Evolutionary conservation across 75 land plant species (phyloP), one percentile per base, ranked within the genome.

Genomic region (Larix kaempferi): DNA sequence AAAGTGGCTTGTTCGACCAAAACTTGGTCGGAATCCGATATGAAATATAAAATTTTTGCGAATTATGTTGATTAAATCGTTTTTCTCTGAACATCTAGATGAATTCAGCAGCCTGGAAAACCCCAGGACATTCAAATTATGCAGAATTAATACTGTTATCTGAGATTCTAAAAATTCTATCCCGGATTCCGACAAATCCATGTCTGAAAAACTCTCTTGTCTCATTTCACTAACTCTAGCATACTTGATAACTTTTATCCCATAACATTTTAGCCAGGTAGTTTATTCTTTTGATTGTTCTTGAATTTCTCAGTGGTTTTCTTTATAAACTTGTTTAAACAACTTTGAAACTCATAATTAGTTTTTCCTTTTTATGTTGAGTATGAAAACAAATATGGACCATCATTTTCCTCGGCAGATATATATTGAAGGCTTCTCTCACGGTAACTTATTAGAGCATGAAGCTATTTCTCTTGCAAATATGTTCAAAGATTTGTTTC

Each of bases 401-500:
- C 5, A 14, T 78, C 7, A 15, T 26, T 27, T 71, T 16, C 58
- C 25, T 41, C 60, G 55, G 58, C 93, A 97, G 99, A 54, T 93
- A 23, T 80, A 87, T 65, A 85, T 96, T 64, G 99, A 96, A 80
- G 99, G 93, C 19, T 89, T 96, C 65, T 93, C 94, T 73, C 99
- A 96, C 87, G 99, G 99, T 14, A 96, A 96, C 82, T 77, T 96
- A 63, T 78, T 76, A 16, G 81, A 89, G 77, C 78, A 86, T n/a
- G 99, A 97, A 78, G 99, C 90, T 41, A 26, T 84, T 1, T 10
- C 22, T 57, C 78, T 97, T 81, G 90, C 91, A 49, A 79, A 77
- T 74, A 88, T 88, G 37, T 90, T 97, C 79, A 89, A 82, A 80
- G 78, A 73, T 27, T 66, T 73, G 22, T 82, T 94, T 39, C 76